These are phyloP conservation scores for Cutaneotrichosporon sp. DNA, from an alignment of 1,284 basidiomycete genomes.

Conservation along the genomic window DNA sequence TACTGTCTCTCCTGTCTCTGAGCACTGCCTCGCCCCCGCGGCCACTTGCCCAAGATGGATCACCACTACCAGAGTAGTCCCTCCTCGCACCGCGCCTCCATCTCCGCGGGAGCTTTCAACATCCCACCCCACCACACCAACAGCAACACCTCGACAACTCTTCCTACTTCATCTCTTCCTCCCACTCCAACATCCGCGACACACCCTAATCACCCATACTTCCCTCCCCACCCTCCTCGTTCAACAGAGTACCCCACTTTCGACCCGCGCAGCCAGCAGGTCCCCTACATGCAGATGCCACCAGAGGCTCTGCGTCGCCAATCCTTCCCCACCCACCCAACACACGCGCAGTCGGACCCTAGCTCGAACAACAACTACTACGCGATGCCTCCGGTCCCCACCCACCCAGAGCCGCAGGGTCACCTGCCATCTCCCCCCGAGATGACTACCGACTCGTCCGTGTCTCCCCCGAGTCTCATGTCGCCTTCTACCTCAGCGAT, in stretches of 20 bases:
- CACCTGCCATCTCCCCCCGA: neutral
- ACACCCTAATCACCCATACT: neutral
- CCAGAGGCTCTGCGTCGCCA: too few relatives aligned
- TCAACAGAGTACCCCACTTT: neutral
- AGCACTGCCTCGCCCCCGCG: too few relatives aligned
- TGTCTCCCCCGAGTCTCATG: neutral
- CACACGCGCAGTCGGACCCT: neutral
- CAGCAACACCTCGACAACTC: neutral
- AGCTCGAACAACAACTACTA: neutral
- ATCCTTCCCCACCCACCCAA: neutral
- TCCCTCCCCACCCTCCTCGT: neutral
- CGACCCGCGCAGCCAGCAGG: too few relatives aligned
- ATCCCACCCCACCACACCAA: neutral
- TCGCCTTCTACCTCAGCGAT: neutral
- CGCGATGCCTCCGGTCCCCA: neutral
- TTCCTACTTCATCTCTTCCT: neutral
- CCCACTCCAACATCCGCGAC: constrained; percentile 1
- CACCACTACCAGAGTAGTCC: too few relatives aligned
- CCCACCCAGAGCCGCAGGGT: neutral
- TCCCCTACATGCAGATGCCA: too few relatives aligned
- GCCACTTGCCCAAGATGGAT: too few relatives aligned
- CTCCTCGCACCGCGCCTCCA: neutral
- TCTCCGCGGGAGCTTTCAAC: neutral
- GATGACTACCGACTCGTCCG: neutral
- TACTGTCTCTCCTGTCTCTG: too few relatives aligned